These are phyloP conservation scores for Chloromonas sp. DNA, from an alignment of 163 green algal genomes.

Conservation along the genomic window DNA sequence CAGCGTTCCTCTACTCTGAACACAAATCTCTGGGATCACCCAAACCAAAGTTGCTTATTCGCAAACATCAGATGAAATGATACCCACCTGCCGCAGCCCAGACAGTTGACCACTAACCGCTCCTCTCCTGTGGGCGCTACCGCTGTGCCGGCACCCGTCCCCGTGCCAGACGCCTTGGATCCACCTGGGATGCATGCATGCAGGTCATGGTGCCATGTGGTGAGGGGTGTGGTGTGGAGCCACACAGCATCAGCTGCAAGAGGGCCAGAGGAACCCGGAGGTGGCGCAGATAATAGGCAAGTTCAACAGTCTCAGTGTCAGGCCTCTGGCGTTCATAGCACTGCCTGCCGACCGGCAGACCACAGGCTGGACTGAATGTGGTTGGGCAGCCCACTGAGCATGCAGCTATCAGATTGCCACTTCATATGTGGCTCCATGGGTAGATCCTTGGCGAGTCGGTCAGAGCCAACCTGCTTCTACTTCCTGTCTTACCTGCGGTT, in stretches of 20 bases:
- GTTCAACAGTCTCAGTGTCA: background rate
- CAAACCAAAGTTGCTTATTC: too few species aligned
- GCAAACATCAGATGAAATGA: too few species aligned
- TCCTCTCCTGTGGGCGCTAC: background rate
- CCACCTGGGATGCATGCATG: background rate
- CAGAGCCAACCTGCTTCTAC: background rate
- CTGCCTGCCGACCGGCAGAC: background rate
- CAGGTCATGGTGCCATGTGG: background rate
- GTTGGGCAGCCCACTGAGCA: background rate
- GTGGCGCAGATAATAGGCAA: background rate
- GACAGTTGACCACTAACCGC: slow-evolving; percentile 72
- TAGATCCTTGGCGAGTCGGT: background rate
- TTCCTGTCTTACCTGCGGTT: background rate
- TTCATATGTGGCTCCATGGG: background rate
- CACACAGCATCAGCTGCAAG: background rate
- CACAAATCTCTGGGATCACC: too few species aligned
- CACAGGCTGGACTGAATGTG: background rate
- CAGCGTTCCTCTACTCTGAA: too few species aligned
- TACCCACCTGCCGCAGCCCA: slow-evolving; percentile 57
- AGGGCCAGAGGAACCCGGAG: background rate
- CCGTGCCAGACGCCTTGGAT: too few species aligned
- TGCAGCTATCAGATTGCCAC: too few species aligned
- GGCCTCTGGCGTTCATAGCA: background rate
- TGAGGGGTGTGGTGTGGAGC: background rate
- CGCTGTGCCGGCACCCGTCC: background rate